Evolutionary conservation across 108 stramenopile species (phyloP).

Genomic region (Nitzschia palea): DNA sequence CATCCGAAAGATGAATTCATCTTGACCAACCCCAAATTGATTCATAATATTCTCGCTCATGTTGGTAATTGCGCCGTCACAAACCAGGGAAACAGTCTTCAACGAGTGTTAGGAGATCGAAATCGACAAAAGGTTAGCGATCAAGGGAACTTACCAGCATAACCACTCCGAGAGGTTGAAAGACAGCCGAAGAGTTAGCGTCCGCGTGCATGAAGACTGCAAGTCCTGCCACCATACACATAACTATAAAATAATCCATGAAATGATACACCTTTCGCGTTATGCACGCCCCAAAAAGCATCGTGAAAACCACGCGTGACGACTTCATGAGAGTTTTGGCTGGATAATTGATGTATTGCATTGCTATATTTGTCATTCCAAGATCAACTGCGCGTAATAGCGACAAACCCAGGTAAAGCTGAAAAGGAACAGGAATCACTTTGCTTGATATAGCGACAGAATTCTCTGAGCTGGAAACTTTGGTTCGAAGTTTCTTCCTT

Average conservation of each 20-base stretch:
- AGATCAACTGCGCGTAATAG: slow-evolving; percentile 82
- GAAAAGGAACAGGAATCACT: slow-evolving; percentile 51
- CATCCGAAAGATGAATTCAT: slow-evolving; percentile 87
- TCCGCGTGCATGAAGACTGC: slow-evolving; percentile 91
- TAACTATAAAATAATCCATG: slow-evolving; percentile 73
- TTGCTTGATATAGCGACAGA: neutral
- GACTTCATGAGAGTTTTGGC: slow-evolving; percentile 90
- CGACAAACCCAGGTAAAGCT: slow-evolving; percentile 72
- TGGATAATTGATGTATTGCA: slow-evolving; percentile 93
- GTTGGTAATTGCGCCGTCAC: slow-evolving; percentile 86
- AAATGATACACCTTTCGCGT: slow-evolving; percentile 61
- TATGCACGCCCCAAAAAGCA: slow-evolving; percentile 85
- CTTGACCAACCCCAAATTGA: slow-evolving; percentile 79
- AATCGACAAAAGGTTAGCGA: neutral
- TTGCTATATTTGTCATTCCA: slow-evolving; percentile 87
- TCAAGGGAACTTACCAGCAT: slow-evolving; percentile 53
- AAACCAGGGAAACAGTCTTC: slow-evolving; percentile 64
- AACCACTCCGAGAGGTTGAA: slow-evolving; percentile 76
- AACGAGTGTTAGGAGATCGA: neutral
- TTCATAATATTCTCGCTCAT: slow-evolving; percentile 87
- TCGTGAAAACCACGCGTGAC: slow-evolving; percentile 85
- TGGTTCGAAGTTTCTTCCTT: slow-evolving; percentile 7
- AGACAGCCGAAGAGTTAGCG: slow-evolving; percentile 71
- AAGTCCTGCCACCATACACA: slow-evolving; percentile 80
- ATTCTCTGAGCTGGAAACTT: neutral